These are phyloP conservation scores for Meripilus lineatus DNA, from an alignment of 1,284 basidiomycete species.

Conservation along the genomic window DNA sequence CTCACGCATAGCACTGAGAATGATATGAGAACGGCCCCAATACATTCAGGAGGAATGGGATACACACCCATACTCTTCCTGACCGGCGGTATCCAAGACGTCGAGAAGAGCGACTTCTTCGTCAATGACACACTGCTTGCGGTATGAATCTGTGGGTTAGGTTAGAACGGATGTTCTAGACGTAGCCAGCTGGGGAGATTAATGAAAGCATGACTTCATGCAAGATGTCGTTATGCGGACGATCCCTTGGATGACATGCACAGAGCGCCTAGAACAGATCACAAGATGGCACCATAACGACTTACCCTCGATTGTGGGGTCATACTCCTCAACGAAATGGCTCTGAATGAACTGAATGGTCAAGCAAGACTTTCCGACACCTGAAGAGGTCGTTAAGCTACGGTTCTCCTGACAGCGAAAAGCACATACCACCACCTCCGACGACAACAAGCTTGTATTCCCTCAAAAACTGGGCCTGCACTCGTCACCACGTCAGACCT, in stretches of 20 bases:
- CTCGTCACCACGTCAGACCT: no score
- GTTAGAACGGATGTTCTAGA: no score
- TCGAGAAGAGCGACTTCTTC: conserved; percentile 97
- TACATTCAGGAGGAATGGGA: not conserved
- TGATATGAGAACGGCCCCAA: not conserved
- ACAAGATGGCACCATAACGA: not conserved
- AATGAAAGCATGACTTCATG: not conserved
- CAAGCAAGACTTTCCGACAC: conserved; percentile 94
- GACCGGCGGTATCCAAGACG: conserved; percentile 97
- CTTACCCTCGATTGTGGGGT: conserved; percentile 92
- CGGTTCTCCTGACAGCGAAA: not conserved
- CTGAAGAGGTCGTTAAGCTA: conserved; percentile 35
- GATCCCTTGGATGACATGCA: no score
- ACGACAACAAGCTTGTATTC: conserved; percentile 98
- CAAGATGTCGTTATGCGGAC: not conserved
- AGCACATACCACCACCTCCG: conserved; percentile 85
- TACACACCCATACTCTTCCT: conserved; percentile 96
- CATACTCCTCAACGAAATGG: conserved; percentile 98
- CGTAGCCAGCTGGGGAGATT: no score
- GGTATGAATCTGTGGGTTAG: conserved; percentile 84
- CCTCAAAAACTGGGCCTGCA: conserved; percentile 81
- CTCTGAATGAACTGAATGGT: conserved; percentile 98
- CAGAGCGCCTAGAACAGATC: not conserved
- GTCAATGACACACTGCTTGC: conserved; percentile 96
- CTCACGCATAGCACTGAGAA: conserved; percentile 86